Base-by-base conservation (phyloP, 495 filamentous ascomycete genomes). In the Xylaria nigripes region DNA sequence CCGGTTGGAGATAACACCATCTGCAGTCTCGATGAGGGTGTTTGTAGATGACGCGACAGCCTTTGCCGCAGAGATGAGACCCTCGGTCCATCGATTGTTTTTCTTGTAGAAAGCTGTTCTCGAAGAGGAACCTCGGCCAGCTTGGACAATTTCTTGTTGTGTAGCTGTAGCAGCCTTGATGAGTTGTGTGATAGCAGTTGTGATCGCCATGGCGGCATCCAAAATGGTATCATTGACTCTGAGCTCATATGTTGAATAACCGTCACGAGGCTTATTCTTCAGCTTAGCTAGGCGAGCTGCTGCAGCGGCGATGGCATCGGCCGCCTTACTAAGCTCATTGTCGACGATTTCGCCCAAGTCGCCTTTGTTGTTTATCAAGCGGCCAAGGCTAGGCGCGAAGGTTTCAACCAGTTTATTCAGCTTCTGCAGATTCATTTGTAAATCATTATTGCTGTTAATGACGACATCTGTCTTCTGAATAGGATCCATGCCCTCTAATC, bases 21-120 rank as follows among this genome's bases (percentile, higher is more conserved):
- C 93, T 4, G 93, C 93, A 18, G 91, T 97, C 75, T 97, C 94
- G 60, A 97, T 98, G 56, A 98, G 77, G 30, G 82, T 93, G 73
- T 96, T 96, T 41, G 94, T 98, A 0, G 87, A 91, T 3, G 75
- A 67, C 12, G 93, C 93, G 6, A 98, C 94, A 1, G 93, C 93
- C 73, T 97, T 97, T 47, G 93, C 93, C 4, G 93, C 93, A 30
- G 88, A 94, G 68, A 98, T 95, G 43, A 98, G 79, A 45, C 93
- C 93, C 66, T 98, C 94, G 0, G 93, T 97, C 93, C 93, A 98
- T 38, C 93, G 84, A 69, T 81, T 81, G 77, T 96, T 94, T 75
- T 95, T 95, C 80, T 98, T 98, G 83, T 98, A 98, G 76, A 97
- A 98, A 32, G 90, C 89, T n/a, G 92, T 91, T 22, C 82, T 79